A percentile compares a stretch with the other conserved stretches of the same genome.
phyloP scores from a whole-genome alignment of 441 rosid species.

The Pelargonium fulgidum region DNA sequence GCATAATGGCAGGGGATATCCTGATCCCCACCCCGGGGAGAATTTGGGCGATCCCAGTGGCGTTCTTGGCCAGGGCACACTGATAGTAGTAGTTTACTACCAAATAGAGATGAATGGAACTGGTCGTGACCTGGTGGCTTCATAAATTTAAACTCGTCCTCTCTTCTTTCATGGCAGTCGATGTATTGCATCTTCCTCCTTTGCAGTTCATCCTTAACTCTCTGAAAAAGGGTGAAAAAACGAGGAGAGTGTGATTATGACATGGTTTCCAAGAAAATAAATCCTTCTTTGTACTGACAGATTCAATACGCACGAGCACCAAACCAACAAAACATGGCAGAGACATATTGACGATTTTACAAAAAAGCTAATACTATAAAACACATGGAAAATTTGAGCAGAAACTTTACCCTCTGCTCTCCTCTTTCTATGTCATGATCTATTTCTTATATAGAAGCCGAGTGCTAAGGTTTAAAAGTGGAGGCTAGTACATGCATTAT shows the following conservation, averaged over 20 bases:
- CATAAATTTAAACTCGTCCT: slow-evolving; percentile 22
- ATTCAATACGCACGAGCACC: not conserved
- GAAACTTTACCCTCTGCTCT: not conserved
- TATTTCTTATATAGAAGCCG: too few species aligned
- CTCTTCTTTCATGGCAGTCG: not conserved
- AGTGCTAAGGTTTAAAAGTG: too few species aligned
- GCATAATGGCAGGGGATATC: not conserved
- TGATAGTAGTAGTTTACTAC: slow-evolving; percentile 25
- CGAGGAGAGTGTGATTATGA: not conserved
- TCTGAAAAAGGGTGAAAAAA: slow-evolving; percentile 31
- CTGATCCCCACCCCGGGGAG: not conserved
- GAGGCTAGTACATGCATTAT: too few species aligned
- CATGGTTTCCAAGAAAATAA: not conserved
- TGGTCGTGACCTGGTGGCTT: slow-evolving; percentile 47
- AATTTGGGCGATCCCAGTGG: not conserved
- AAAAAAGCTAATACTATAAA: not conserved
- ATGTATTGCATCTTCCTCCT: slow-evolving; percentile 40
- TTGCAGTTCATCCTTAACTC: slow-evolving; percentile 62
- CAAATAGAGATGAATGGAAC: slow-evolving; percentile 41
- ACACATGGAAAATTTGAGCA: not conserved
- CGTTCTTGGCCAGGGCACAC: slow-evolving; percentile 24
- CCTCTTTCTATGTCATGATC: not conserved
- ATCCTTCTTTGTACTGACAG: too few species aligned
- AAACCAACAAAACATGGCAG: not conserved
- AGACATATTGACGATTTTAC: not conserved